A percentile compares a stretch with the other conserved stretches of the same genome.
phyloP scores from a whole-genome alignment of 2,329 filamentous ascomycete genomes.

The Venturia aucupariae region DNA sequence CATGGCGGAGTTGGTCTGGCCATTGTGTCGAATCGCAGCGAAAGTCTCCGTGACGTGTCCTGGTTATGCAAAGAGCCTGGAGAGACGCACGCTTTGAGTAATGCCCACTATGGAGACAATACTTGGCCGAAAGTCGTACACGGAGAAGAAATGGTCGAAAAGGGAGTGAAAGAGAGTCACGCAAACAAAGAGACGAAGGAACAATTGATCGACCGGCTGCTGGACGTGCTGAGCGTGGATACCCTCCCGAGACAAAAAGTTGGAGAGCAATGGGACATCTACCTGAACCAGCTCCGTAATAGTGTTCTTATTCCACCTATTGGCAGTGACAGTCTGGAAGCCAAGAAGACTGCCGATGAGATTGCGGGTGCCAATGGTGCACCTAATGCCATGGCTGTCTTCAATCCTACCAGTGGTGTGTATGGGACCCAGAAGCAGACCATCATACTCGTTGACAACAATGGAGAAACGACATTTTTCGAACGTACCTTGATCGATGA shows the following conservation, averaged over 20 bases:
- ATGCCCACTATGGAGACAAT: slow-evolving; percentile 49
- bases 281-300: slow-evolving; percentile 46
- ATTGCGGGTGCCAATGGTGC: slow-evolving; percentile 26
- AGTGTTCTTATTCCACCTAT: slow-evolving; percentile 53
- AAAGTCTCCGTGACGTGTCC: slow-evolving; percentile 39
- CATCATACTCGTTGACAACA: slow-evolving; percentile 45
- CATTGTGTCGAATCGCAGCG: slow-evolving; percentile 54
- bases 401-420: slow-evolving; percentile 36
- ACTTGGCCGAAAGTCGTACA: slow-evolving; percentile 54
- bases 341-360: slow-evolving; percentile 28
- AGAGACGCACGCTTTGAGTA: slow-evolving; percentile 52
- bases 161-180: slow-evolving; percentile 39
- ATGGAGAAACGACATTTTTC: slow-evolving; percentile 51
- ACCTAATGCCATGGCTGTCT: slow-evolving; percentile 23
- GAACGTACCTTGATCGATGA: slow-evolving; percentile 53
- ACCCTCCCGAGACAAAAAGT: slow-evolving; percentile 43
- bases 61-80: slow-evolving; percentile 41
- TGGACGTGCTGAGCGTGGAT: slow-evolving; percentile 45
- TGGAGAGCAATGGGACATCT: slow-evolving; percentile 44
- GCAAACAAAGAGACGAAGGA: slow-evolving; percentile 36
- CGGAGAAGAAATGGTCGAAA: slow-evolving; percentile 44
- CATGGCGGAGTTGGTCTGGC: slow-evolving; percentile 34
- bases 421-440: slow-evolving; percentile 60
- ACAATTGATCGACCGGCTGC: slow-evolving; percentile 41
- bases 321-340: slow-evolving; percentile 36